Conservation (phyloP, 129 eudicot species). For the Tanacetum coccineum region DNA sequence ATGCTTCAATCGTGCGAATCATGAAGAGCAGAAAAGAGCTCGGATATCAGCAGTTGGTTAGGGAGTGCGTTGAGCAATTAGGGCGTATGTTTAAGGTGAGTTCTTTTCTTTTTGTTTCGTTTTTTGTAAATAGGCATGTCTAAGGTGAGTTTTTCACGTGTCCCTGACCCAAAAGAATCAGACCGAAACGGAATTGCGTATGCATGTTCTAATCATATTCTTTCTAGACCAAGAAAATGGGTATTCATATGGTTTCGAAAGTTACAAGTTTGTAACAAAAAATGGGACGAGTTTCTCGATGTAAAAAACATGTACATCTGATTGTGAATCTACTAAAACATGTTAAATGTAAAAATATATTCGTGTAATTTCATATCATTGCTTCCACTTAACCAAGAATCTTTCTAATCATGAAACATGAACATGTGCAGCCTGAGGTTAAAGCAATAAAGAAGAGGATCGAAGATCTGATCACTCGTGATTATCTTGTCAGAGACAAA, state of each 20-base stretch:
- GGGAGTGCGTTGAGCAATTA: slow-evolving; percentile 93
- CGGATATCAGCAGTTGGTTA: slow-evolving; percentile 85
- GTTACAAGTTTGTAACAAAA: no score
- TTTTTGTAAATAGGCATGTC: no score
- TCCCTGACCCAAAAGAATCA: not conserved
- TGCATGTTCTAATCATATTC: no score
- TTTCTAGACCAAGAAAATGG: no score
- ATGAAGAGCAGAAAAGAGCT: slow-evolving; percentile 89
- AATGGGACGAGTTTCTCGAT: no score
- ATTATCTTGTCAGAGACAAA: slow-evolving; percentile 86
- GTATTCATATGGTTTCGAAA: no score
- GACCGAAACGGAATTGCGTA: not conserved
- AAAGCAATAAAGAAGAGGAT: slow-evolving; percentile 94
- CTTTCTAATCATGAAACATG: not conserved
- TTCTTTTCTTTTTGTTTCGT: not conserved
- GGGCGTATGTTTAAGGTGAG: slow-evolving; percentile 96
- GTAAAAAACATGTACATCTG: no score
- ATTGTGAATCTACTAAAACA: no score
- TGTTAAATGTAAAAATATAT: no score
- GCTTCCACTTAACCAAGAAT: no score
- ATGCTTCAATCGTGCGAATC: slow-evolving; percentile 83
- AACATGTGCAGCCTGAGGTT: slow-evolving; percentile 68
- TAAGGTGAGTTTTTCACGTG: no score
- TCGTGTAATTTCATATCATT: no score
- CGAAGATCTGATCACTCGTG: slow-evolving; percentile 87